Evolutionary conservation across 179 eudicot genomes (phyloP).

Genomic region (Actinidia polygama): DNA sequence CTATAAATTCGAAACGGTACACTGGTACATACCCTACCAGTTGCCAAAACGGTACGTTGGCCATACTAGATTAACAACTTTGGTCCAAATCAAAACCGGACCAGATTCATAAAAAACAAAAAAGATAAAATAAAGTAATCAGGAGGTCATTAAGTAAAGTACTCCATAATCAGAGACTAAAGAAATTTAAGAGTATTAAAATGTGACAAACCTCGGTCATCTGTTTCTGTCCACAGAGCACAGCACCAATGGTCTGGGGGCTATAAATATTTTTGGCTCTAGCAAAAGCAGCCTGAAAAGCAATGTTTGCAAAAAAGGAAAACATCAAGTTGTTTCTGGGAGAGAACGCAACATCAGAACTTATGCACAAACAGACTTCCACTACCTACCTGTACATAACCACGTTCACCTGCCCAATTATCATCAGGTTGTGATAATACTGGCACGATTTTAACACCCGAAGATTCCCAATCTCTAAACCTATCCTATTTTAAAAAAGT

Average conservation of each 20-base stretch:
- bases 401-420: conserved; percentile 82
- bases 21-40: too few relatives aligned
- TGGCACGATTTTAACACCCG: conserved; percentile 80
- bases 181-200: not conserved
- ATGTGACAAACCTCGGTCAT: conserved; percentile 83
- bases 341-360: not conserved
- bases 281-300: conserved; percentile 81
- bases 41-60: too few relatives aligned
- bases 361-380: not conserved
- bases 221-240: conserved; percentile 88
- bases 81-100: too few relatives aligned
- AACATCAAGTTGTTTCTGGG: not conserved
- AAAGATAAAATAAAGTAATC: too few relatives aligned
- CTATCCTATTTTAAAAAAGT: conserved; percentile 57
- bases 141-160: too few relatives aligned
- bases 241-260: conserved; percentile 70
- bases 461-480: conserved; percentile 87
- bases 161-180: too few relatives aligned
- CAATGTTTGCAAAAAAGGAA: not conserved
- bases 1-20: too few relatives aligned
- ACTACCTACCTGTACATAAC: conserved; percentile 78
- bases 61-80: too few relatives aligned
- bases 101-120: too few relatives aligned
- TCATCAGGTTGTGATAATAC: conserved; percentile 89
- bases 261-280: conserved; percentile 61